These are phyloP conservation scores for Rhododendron molle DNA, from an alignment of 148 eudicot species.

Conservation along the genomic window DNA sequence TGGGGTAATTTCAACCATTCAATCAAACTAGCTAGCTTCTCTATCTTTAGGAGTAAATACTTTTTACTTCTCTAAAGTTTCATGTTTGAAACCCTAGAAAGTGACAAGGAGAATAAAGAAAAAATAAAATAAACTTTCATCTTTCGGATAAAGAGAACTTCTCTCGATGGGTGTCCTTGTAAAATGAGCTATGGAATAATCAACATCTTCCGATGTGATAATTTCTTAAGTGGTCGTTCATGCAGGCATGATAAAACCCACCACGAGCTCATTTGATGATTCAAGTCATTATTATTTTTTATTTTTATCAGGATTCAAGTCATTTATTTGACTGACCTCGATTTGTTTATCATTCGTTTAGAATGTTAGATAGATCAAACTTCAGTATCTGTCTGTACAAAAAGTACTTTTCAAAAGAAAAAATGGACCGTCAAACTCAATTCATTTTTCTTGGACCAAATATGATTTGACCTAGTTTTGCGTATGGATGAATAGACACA, in stretches of 20 bases:
- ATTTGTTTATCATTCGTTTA: too few species aligned
- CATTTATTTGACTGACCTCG: neutral
- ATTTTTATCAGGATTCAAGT: neutral
- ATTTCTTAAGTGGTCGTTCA: neutral
- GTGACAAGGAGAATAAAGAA: neutral
- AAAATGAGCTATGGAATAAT: neutral
- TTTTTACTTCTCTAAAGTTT: neutral
- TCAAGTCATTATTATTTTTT: too few species aligned
- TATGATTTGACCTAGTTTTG: neutral
- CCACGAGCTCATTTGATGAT: neutral
- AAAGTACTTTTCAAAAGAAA: neutral
- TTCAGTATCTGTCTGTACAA: neutral
- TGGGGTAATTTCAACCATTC: neutral
- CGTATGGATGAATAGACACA: neutral
- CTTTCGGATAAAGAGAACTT: neutral
- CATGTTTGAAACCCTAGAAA: neutral
- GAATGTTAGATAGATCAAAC: too few species aligned
- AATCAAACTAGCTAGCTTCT: neutral
- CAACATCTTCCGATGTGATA: too few species aligned
- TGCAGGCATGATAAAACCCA: neutral
- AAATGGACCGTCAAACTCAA: neutral
- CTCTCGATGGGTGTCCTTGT: too few species aligned
- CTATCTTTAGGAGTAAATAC: neutral
- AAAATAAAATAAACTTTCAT: slow-evolving; percentile 9
- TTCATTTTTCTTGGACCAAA: too few species aligned